Evolutionary conservation across 2,329 filamentous ascomycete species (phyloP).

Genomic region (Trichoderma koningii): DNA sequence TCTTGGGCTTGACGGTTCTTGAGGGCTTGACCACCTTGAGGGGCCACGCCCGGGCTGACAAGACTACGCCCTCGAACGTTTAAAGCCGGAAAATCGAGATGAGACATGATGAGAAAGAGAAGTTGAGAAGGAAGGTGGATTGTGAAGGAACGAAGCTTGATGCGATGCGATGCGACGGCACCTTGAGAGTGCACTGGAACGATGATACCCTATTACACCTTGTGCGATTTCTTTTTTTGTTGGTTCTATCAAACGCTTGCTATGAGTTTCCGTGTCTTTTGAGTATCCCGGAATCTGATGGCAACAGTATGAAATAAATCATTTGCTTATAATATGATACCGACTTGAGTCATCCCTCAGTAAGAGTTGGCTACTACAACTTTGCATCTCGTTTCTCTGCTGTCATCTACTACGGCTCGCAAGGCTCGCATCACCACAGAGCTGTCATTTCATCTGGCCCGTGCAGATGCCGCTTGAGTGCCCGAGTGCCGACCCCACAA

Average conservation of each 20-base stretch:
- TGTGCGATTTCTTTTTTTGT: constrained; percentile 10
- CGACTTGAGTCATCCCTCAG: no score
- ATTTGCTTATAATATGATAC: no score
- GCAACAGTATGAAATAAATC: constrained; percentile 12
- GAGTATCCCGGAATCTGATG: neutral
- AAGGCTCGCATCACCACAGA: neutral
- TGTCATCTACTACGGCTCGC: neutral
- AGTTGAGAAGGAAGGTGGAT: neutral
- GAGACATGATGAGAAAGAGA: neutral
- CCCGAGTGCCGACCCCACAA: constrained; percentile 10
- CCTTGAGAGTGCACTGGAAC: neutral
- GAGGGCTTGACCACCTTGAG: constrained; percentile 49
- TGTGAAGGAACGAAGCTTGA: neutral
- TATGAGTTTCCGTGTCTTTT: neutral
- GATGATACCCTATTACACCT: constrained; percentile 23
- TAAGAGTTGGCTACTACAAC: no score
- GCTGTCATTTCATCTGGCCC: neutral
- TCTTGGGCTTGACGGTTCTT: constrained; percentile 50
- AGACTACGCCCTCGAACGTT: constrained; percentile 29
- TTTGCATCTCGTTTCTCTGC: neutral
- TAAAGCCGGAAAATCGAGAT: neutral
- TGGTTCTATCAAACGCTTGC: neutral
- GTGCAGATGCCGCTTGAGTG: neutral
- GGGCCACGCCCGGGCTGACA: constrained; percentile 37
- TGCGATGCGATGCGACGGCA: neutral